These are phyloP conservation scores for Kodamaea lidongshanica DNA, from an alignment of 805 yeast genomes.

Conservation along the genomic window DNA sequence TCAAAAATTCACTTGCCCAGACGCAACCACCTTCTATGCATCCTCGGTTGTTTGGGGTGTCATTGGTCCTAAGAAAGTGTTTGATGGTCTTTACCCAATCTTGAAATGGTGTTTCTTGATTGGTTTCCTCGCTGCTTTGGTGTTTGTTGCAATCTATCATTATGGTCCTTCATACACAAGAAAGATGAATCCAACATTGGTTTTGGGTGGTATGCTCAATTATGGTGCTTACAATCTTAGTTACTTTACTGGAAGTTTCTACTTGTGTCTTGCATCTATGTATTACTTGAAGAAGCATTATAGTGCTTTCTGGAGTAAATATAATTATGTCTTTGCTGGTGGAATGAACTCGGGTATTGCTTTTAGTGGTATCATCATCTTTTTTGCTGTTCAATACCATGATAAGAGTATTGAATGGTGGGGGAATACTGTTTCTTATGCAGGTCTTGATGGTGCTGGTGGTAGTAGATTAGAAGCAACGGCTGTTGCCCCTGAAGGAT, in stretches of 20 bases:
- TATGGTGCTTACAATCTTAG: conserved; percentile 30
- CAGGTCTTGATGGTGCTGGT: conserved; percentile 32
- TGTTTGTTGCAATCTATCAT: conserved; percentile 13
- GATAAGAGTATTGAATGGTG: conserved; percentile 25
- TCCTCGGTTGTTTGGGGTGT: conserved; percentile 63
- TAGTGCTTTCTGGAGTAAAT: conserved; percentile 31
- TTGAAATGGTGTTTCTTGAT: conserved; percentile 30
- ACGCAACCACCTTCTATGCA: conserved; percentile 35
- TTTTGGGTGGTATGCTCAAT: conserved; percentile 26
- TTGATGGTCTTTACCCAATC: conserved; percentile 29
- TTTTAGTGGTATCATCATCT: conserved; percentile 29
- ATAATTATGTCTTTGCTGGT: conserved; percentile 28
- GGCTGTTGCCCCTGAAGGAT: conserved; percentile 25
- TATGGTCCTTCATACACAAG: conserved; percentile 17
- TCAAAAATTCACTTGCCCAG: conserved; percentile 28
- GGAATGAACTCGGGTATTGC: conserved; percentile 33
- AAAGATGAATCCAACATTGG: conserved; percentile 29
- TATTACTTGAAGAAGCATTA: conserved; percentile 22
- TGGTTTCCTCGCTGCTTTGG: conserved; percentile 23
- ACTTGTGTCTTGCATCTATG: conserved; percentile 24
- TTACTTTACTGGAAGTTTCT: conserved; percentile 28
- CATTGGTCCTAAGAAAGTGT: conserved; percentile 33
- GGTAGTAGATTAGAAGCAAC: conserved; percentile 13
- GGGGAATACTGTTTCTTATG: conserved; percentile 24
- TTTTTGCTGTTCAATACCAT: conserved; percentile 32